Conservation (phyloP, 2,329 filamentous ascomycete genomes). For the Zarea fungicola region DNA sequence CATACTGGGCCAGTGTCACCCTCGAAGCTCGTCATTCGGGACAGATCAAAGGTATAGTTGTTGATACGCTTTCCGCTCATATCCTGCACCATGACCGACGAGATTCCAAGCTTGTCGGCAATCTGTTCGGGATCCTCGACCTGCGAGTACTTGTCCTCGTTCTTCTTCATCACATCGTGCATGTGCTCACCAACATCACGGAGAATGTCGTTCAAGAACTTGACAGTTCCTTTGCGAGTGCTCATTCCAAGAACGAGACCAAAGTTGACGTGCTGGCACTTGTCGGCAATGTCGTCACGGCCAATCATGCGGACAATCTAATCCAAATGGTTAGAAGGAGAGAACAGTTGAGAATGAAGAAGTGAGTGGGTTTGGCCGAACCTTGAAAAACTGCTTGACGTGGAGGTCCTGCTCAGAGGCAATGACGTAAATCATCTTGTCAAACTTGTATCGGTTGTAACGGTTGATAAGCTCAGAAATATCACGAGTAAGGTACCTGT, state of each 20-base stretch:
- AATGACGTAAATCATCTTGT: constrained; percentile 78
- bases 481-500: constrained; percentile 63
- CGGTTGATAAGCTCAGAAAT: constrained; percentile 69
- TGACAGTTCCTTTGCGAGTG: constrained; percentile 67
- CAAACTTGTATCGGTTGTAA: constrained; percentile 58
- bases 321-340: constrained; percentile 37
- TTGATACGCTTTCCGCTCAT: constrained; percentile 84
- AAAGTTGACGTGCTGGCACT: constrained; percentile 71
- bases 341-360: constrained; percentile 44
- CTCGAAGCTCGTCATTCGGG: constrained; percentile 77
- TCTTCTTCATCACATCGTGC: constrained; percentile 95
- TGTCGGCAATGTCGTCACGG: constrained; percentile 59
- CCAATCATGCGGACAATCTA: constrained; percentile 65
- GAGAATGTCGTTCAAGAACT: constrained; percentile 62
- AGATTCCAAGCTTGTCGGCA: constrained; percentile 83
- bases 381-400: constrained; percentile 67
- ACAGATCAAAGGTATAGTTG: constrained; percentile 71
- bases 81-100: constrained; percentile 86
- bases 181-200: constrained; percentile 85
- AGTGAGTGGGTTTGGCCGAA: constrained; percentile 22
- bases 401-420: constrained; percentile 68
- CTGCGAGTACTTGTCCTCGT: constrained; percentile 84
- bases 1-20: constrained; percentile 69
- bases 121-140: constrained; percentile 76
- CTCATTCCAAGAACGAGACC: constrained; percentile 67